These are phyloP conservation scores for Solanum bulbocastanum DNA, from an alignment of 257 asterid genomes.

Conservation along the genomic window DNA sequence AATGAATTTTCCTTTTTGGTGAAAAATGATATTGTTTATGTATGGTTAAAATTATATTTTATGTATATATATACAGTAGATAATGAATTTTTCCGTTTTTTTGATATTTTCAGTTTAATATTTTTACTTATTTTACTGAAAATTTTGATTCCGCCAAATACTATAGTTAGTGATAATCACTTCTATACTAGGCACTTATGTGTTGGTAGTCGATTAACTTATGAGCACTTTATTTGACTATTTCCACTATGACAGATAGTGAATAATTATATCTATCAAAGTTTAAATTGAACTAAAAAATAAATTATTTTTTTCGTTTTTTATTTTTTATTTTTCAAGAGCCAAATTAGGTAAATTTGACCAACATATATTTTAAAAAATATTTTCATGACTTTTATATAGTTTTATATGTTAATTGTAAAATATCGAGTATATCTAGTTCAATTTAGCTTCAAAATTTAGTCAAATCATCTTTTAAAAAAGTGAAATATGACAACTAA, in stretches of 20 bases:
- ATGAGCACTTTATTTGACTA: not conserved
- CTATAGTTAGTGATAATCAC: not conserved
- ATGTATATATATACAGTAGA: no score
- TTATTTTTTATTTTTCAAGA: not conserved
- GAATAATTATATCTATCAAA: not conserved
- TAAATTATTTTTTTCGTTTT: not conserved
- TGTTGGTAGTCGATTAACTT: not conserved
- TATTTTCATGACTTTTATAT: no score
- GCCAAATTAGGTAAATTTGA: not conserved
- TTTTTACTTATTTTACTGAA: not conserved
- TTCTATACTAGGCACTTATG: not conserved
- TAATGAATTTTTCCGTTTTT: no score
- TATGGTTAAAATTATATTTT: no score
- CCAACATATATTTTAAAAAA: not conserved
- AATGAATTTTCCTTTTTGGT: rapidly evolving
- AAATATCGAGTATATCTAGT: not conserved
- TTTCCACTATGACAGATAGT: not conserved
- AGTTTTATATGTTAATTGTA: not conserved
- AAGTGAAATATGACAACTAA: not conserved
- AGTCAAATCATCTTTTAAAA: not conserved
- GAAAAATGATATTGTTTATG: no score
- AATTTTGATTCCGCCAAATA: not conserved
- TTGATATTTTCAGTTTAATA: not conserved
- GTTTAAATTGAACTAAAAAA: not conserved
- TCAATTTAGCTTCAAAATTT: not conserved